phyloP scores from a whole-genome alignment of 306 rosid genomes.

The Albizia julibrissin region DNA sequence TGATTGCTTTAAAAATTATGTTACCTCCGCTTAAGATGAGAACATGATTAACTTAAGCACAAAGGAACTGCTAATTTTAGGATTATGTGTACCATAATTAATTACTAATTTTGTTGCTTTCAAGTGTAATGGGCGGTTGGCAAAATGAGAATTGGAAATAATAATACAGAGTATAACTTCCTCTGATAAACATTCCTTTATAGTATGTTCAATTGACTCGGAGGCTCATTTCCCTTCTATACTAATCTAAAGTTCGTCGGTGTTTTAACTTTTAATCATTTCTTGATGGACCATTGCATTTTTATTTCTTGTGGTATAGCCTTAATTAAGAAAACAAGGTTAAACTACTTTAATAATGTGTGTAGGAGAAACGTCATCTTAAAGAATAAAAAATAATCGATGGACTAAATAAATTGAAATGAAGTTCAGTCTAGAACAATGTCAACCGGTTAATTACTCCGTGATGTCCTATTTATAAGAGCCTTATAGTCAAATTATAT shows the following conservation, averaged over 20 bases:
- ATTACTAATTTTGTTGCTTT: not conserved
- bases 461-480: too few species aligned
- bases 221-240: not conserved
- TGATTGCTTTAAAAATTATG: not conserved
- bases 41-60: not conserved
- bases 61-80: not conserved
- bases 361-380: not conserved
- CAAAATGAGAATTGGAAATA: not conserved
- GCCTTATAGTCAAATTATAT: too few species aligned
- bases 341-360: not conserved
- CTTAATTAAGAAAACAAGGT: not conserved
- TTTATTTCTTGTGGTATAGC: not conserved
- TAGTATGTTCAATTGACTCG: not conserved
- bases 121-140: not conserved
- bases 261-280: not conserved
- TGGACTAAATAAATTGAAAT: not conserved
- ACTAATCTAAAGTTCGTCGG: not conserved
- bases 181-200: not conserved
- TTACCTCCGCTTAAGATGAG: not conserved
- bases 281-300: not conserved
- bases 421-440: not conserved
- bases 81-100: not conserved
- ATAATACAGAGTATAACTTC: not conserved
- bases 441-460: not conserved
- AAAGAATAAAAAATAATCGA: not conserved